Evolutionary conservation across 805 yeast genomes (phyloP), one percentile per base, ranked within the genome.

Genomic region (Kluyveromyces dobzhanskii): DNA sequence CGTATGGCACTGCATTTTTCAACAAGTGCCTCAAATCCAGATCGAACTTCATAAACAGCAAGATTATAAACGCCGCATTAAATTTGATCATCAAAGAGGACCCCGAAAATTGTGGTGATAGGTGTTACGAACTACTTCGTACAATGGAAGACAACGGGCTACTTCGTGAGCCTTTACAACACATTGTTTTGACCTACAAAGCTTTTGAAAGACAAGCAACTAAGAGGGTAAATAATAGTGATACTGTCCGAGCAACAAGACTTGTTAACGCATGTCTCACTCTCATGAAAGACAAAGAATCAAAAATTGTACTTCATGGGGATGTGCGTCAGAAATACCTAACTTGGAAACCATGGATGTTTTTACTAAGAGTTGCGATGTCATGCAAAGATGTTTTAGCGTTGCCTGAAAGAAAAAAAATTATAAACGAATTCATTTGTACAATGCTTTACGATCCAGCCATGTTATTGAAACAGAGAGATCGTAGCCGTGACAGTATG

Each of bases 271-370:
- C 28, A n/a, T 48, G 52, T 25, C 39, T 45, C 6, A 14, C 39
- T 4, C 53, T 54, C 40, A 43, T 55, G 14, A 34, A 16, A n/a
- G 35, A 42, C 4, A 24, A 43, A 4, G 61, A 58, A 25, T 41
- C 50, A 4, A 23, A 32, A 4, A 40, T 39, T 30, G 42, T 48
- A 2, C 40, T 36, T n/a, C 39, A 39, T 10, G 29, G 40, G 7
- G 38, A 44, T 2, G 25, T 25, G 14, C 12, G 6, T 18, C 12
- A 9, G 11, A 47, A 40, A 21, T 34, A 50, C 3, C 44, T 46
- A 13, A 39, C 49, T 2, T 44, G 48, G 28, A 41, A 51, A 28
- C 37, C 59, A 7, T 58, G 60, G 61, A 45, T 53, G 35, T 54
- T 46, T 40, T 19, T 50, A 11, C 50, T 52, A 40, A 45, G 43